Evolutionary conservation across 805 yeast genomes (phyloP).

Genomic region (Candida succiphila): DNA sequence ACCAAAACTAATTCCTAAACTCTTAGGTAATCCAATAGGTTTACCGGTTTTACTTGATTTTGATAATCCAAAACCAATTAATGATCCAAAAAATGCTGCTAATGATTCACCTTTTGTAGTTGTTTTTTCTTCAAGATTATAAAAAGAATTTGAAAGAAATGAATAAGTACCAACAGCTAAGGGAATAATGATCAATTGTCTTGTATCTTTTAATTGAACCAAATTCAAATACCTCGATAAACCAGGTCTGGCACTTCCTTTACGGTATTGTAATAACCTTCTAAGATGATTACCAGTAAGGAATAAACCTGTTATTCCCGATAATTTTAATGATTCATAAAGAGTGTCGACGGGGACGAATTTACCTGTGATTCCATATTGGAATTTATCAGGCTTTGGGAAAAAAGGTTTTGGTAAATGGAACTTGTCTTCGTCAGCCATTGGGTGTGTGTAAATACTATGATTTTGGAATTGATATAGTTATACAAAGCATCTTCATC

Average conservation of each 20-base stretch:
- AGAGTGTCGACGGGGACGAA: constrained; percentile 22
- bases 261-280: constrained; percentile 24
- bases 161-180: constrained; percentile 22
- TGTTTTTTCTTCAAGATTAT: constrained; percentile 20
- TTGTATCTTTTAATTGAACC: constrained; percentile 12
- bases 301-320: constrained; percentile 19
- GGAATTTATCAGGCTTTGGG: constrained; percentile 9
- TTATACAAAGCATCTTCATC: no score
- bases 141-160: constrained; percentile 20
- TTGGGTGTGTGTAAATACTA: no score
- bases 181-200: constrained; percentile 19
- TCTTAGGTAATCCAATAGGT: constrained; percentile 26
- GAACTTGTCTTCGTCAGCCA: not conserved
- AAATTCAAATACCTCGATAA: constrained; percentile 21
- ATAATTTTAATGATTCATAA: constrained; percentile 17
- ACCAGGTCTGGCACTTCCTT: constrained; percentile 29
- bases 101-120: constrained; percentile 18
- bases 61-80: constrained; percentile 11
- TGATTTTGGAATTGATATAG: no score
- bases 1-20: constrained; percentile 36
- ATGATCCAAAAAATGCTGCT: constrained; percentile 13
- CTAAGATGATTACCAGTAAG: constrained; percentile 27
- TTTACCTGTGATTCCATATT: constrained; percentile 5
- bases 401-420: constrained; percentile 20
- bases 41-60: constrained; percentile 14